Conservation (phyloP, 2,329 filamentous ascomycete genomes). For the Tolypocladium inflatum region DNA sequence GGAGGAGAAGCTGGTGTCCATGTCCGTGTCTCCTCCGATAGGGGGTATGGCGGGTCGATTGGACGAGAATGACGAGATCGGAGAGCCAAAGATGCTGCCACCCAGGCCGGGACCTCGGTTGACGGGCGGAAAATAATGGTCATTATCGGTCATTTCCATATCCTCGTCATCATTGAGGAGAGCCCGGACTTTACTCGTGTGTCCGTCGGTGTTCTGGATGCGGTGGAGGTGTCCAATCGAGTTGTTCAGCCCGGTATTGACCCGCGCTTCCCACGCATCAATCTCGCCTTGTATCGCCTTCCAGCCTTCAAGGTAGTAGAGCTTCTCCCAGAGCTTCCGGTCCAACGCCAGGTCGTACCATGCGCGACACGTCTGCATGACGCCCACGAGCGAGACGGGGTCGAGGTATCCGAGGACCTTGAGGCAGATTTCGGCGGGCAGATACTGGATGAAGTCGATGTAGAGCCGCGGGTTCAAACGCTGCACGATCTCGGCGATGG, state of each 20-base stretch:
- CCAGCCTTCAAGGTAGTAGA: constrained; percentile 86
- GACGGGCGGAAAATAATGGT: constrained; percentile 14
- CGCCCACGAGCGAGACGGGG: constrained; percentile 67
- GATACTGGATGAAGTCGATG: constrained; percentile 79
- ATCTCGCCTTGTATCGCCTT: constrained; percentile 59
- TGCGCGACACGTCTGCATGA: constrained; percentile 66
- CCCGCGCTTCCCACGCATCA: constrained; percentile 51
- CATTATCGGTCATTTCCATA: constrained; percentile 34
- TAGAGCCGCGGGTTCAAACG: constrained; percentile 75
- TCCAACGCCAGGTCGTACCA: constrained; percentile 81
- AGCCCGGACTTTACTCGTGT: constrained; percentile 45
- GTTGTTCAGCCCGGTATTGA: constrained; percentile 34
- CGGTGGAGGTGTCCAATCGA: constrained; percentile 32
- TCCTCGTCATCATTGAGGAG: constrained; percentile 40
- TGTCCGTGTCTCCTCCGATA: constrained; percentile 18
- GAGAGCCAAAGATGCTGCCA: constrained; percentile 25
- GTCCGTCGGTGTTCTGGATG: constrained; percentile 37
- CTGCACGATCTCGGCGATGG: constrained; percentile 71
- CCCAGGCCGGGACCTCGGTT: constrained; percentile 10
- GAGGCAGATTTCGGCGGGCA: constrained; percentile 85
- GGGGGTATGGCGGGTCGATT: constrained; percentile 14
- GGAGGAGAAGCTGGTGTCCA: constrained; percentile 12
- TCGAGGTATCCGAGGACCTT: constrained; percentile 84
- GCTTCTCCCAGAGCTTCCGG: constrained; percentile 72
- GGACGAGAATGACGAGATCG: constrained; percentile 20